Percentiles rank a stretch among this genome's conserved stretches.
Conservation (phyloP, 192 early-diverging fungal genomes). For the Mortierella hygrophila region DNA sequence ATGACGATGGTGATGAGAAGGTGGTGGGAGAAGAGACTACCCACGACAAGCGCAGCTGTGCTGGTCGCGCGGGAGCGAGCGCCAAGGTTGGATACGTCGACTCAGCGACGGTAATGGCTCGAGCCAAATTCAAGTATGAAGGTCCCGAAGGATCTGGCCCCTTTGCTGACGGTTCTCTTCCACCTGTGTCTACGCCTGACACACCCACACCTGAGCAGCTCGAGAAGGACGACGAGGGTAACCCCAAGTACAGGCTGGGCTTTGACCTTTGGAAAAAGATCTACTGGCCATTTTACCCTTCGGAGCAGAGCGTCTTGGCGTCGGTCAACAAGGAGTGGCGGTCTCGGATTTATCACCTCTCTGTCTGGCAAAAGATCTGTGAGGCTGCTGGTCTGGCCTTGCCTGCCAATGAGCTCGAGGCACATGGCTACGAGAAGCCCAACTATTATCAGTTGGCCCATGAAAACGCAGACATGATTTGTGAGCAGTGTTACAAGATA, state of each 20-base stretch:
- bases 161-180: neutral
- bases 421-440: neutral
- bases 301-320: neutral
- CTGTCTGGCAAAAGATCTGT: slow-evolving; percentile 13
- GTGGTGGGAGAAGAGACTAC: neutral
- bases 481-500: slow-evolving; percentile 2
- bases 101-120: neutral
- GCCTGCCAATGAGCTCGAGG: neutral
- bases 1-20: neutral
- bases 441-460: slow-evolving; percentile 2
- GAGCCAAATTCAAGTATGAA: slow-evolving; percentile 7
- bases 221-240: neutral
- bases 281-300: neutral
- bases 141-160: neutral
- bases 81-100: slow-evolving; percentile 10
- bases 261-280: neutral
- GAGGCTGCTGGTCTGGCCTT: neutral
- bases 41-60: neutral
- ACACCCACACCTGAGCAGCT: neutral
- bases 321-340: slow-evolving; percentile 8
- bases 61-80: slow-evolving; percentile 1
- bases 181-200: neutral
- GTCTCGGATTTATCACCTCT: neutral
- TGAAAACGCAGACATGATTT: slow-evolving; percentile 10
- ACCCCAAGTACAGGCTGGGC: neutral